Base-by-base conservation (phyloP, 2,329 filamentous ascomycete species). In the Monosporascus sp. region DNA sequence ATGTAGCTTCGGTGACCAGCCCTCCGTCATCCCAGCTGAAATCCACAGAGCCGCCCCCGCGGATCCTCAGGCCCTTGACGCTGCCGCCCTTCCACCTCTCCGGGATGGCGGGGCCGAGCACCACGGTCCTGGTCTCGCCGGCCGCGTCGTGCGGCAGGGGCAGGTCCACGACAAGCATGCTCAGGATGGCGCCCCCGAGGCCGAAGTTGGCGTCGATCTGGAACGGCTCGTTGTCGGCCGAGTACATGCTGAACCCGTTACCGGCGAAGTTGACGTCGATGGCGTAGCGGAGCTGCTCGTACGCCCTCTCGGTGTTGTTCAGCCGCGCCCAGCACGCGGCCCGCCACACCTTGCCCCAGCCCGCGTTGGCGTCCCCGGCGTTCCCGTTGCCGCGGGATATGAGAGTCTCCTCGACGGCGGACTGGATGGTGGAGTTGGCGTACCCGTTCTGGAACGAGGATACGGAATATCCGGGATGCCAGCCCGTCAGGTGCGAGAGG, bases 161-260 rank as follows among this genome's bases (percentile, higher is more conserved):
- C 41, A 79, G 50, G 63, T 82, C 76, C n/a, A 80, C 72, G 48
- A 79, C 70, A 41, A 82, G 61, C 77, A 82, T 77, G 53, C 71
- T 69, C 51, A 82, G 55, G 50, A 80, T 69, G 0, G 76, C 78
- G 0, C 77, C 80, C 3, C 69, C 70, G 22, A 74, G 64, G 1
- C 79, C 80, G 55, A 80, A 82, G 60, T 84, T 84, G 7, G 79
- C 81, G 61, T 84, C 80, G 53, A 83, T 81, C 67, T 84, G 80
- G 57, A 83, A 83, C 1, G 80, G 78, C 47, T 66, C 64, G 6
- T 70, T 64, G 9, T 66, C 62, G 0, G 70, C 77, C 8, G 58
- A 65, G 59, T 82, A 83, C 73, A 82, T 79, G 43, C 71, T 75
- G 31, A 82, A 65, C 2, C 74, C 73, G 58, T 82, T 83, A 0